Conservation (phyloP, 805 yeast genomes). For the Metschnikowia aberdeeniae region DNA sequence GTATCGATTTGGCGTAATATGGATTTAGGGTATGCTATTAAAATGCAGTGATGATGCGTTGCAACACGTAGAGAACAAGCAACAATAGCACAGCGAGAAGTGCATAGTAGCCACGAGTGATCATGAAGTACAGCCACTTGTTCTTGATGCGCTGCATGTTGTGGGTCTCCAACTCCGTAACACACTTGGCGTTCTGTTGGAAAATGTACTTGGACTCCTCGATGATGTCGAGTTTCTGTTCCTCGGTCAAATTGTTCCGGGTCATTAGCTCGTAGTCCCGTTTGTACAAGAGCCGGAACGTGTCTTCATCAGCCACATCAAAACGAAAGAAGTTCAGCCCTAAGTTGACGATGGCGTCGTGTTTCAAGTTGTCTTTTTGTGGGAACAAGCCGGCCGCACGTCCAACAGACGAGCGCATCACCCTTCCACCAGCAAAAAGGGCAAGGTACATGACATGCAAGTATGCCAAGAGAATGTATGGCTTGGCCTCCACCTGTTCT, state of each 20-base stretch:
- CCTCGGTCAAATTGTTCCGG: slow-evolving; percentile 63
- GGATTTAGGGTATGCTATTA: too few relatives aligned
- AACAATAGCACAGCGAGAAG: slow-evolving; percentile 28
- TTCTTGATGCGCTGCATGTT: slow-evolving; percentile 55
- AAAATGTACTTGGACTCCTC: slow-evolving; percentile 66
- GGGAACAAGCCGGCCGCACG: slow-evolving; percentile 74
- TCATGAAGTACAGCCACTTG: slow-evolving; percentile 50
- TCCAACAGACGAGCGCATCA: slow-evolving; percentile 62
- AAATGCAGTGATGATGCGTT: not conserved
- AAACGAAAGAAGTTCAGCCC: slow-evolving; percentile 68
- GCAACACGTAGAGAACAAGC: slow-evolving; percentile 21
- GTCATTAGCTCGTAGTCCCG: slow-evolving; percentile 76
- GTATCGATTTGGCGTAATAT: too few relatives aligned
- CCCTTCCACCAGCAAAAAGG: slow-evolving; percentile 79
- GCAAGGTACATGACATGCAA: slow-evolving; percentile 84
- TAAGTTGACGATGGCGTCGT: slow-evolving; percentile 53
- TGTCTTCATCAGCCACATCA: slow-evolving; percentile 63
- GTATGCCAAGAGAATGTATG: slow-evolving; percentile 70
- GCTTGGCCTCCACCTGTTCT: slow-evolving; percentile 52
- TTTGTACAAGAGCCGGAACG: slow-evolving; percentile 63
- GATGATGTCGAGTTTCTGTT: slow-evolving; percentile 65
- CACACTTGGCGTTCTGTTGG: slow-evolving; percentile 54
- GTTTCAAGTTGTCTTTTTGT: slow-evolving; percentile 60
- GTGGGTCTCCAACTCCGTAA: slow-evolving; percentile 63
- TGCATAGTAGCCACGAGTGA: slow-evolving; percentile 50